Evolutionary conservation across 371 early-diverging fungal genomes (phyloP), one percentile per base, ranked within the genome.

Genomic region (Nematocida parisii): DNA sequence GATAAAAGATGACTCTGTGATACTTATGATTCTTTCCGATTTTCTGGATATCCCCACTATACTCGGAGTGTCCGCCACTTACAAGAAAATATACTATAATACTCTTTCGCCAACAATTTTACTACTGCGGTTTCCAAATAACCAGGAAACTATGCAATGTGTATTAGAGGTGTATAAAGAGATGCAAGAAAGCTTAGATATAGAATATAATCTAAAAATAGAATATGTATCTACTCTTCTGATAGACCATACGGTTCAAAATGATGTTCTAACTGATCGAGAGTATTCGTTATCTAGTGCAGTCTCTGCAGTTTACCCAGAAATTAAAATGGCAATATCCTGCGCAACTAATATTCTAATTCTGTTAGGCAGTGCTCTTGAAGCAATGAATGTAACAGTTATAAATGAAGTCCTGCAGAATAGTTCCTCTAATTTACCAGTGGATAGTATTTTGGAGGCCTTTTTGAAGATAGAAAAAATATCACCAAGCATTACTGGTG

Each of bases 21-120:
- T 64, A 15, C 45, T 64, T 42, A 42, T 45, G 44, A 27, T 42
- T 11, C 42, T 67, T 33, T 67, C 80, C 40, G 80, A 77, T 60
- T 77, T 54, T 60, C 40, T 77, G 20, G 60, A 77, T 42, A 15
- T 67, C 45, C 61, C 80, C 20, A 40, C n/a, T 15, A 18, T 47
- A 27, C 5, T 70, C 4, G 55, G 71, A 24, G 22, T n/a, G 13
- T n/a, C 20, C 2, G 4, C 13, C n/a, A 54, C 27, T 22, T 70
- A 58, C 27, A 77, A 77, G 45, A 22, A 15, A n/a, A n/a, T 57
- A 13, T 20, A 24, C 15, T 77, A 67, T 42, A 77, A 77, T 71
- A 77, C 80, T 13, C 80, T 77, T 20, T 77, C 80, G 11, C 80
- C 80, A 15, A 77, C 80, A 13, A 60, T 77, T 7, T 24, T 68